Percentiles rank a stretch among this genome's conserved stretches.
Evolutionary conservation across 2,329 filamentous ascomycete species (phyloP).

Genomic region (Pseudogymnoascus sp.): DNA sequence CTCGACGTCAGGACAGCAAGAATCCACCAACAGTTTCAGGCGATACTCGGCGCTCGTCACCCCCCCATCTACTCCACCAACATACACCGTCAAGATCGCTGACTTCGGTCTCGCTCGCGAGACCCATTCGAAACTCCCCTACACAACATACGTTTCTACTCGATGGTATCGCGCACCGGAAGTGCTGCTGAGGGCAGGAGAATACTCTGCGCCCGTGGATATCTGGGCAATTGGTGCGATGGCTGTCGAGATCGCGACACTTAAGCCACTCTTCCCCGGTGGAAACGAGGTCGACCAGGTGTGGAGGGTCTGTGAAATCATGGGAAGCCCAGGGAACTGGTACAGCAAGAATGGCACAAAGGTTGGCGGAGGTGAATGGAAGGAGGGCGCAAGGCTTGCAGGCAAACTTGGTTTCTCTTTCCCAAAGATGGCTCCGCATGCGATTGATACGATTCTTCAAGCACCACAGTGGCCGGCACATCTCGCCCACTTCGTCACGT

Average conservation of each 20-base stretch:
- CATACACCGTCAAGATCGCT: conserved; percentile 95
- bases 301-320: conserved; percentile 97
- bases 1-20: conserved; percentile 72
- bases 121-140: conserved; percentile 90
- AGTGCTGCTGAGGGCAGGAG: conserved; percentile 83
- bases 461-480: conserved; percentile 84
- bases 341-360: conserved; percentile 82
- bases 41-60: conserved; percentile 91
- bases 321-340: conserved; percentile 98
- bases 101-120: conserved; percentile 97
- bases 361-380: conserved; percentile 95
- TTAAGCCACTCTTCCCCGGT: conserved; percentile 94
- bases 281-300: conserved; percentile 98
- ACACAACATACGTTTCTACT: conserved; percentile 97
- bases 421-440: conserved; percentile 97
- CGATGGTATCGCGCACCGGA: conserved; percentile 93
- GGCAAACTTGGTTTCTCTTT: conserved; percentile 98
- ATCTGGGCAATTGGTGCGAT: conserved; percentile 98
- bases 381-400: conserved; percentile 83
- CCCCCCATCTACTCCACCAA: conserved; percentile 85
- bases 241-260: conserved; percentile 93
- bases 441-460: conserved; percentile 89
- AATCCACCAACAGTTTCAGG: conserved; percentile 77
- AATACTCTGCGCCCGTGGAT: conserved; percentile 95
- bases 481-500: conserved; percentile 88